Percentiles rank a stretch among this genome's conserved stretches.
Evolutionary conservation across 1,284 basidiomycete species (phyloP).

Genomic region (Apiotrichum gracile): DNA sequence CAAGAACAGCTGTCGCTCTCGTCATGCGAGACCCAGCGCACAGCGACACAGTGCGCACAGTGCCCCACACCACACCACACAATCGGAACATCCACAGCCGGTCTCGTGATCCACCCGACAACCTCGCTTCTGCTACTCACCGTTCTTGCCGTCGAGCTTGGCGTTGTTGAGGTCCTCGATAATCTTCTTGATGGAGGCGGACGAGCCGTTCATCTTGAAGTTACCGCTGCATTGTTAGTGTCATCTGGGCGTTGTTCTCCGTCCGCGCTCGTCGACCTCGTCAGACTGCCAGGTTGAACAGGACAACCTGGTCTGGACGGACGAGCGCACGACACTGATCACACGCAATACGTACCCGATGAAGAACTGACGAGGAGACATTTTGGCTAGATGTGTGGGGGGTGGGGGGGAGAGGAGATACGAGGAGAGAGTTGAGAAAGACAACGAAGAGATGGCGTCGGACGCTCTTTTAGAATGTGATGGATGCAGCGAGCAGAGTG

Average conservation of each 20-base stretch:
- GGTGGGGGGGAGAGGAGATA: neutral
- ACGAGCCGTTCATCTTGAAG: conserved; percentile 87
- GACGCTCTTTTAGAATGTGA: neutral
- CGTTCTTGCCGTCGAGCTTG: conserved; percentile 64
- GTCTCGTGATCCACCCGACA: neutral
- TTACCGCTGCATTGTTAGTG: conserved; percentile 80
- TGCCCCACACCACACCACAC: too few relatives aligned
- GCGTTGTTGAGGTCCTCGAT: conserved; percentile 67
- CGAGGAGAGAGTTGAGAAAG: neutral
- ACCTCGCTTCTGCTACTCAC: conserved; percentile 49
- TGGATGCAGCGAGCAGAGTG: neutral
- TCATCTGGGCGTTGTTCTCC: neutral
- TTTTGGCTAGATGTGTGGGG: conserved; percentile 16
- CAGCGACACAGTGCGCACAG: too few relatives aligned
- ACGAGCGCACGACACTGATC: too few relatives aligned
- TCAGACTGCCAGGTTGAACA: too few relatives aligned
- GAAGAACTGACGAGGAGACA: conserved; percentile 44
- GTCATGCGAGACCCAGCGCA: too few relatives aligned
- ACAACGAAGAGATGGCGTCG: neutral
- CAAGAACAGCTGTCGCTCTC: too few relatives aligned
- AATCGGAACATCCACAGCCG: too few relatives aligned
- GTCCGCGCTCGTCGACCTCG: too few relatives aligned
- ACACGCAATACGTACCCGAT: conserved; percentile 31
- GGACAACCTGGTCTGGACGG: too few relatives aligned
- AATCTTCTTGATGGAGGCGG: conserved; percentile 60